Conservation (phyloP, 371 early-diverging fungal genomes). For the Enterocytospora artemiae region DNA sequence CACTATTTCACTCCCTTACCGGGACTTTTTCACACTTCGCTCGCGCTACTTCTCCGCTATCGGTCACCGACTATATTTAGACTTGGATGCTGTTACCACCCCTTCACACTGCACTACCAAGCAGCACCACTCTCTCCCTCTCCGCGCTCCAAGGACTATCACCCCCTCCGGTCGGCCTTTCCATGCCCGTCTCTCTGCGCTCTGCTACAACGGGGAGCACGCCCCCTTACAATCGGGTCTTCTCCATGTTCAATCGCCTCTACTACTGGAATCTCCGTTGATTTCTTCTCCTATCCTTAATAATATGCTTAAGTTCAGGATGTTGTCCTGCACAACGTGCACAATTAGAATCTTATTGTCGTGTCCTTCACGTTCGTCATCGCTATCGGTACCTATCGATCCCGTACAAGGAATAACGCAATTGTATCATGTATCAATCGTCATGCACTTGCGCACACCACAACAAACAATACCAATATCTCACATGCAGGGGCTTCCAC, state of each 20-base stretch:
- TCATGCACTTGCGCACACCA: too few species aligned
- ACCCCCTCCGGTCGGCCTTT: conserved; percentile 44
- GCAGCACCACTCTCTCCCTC: conserved; percentile 24
- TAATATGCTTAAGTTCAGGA: conserved; percentile 66
- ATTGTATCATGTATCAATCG: too few species aligned
- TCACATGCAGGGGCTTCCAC: too few species aligned
- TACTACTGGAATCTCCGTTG: conserved; percentile 64
- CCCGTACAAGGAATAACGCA: conserved; percentile 8
- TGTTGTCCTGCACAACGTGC: conserved; percentile 57
- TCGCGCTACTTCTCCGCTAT: conserved; percentile 68
- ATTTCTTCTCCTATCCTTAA: conserved; percentile 66
- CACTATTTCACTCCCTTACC: conserved; percentile 60
- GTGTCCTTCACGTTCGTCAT: conserved; percentile 18
- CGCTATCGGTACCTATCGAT: conserved; percentile 18
- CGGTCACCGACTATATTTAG: conserved; percentile 66
- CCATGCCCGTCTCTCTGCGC: conserved; percentile 34
- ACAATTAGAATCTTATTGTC: conserved; percentile 1
- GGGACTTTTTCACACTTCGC: conserved; percentile 64
- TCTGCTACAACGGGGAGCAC: conserved; percentile 57
- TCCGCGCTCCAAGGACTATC: conserved; percentile 60
- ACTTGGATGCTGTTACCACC: conserved; percentile 63
- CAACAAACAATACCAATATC: too few species aligned
- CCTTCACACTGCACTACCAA: conserved; percentile 54
- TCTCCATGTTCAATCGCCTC: conserved; percentile 62
- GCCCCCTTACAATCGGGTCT: conserved; percentile 61